A percentile compares a stretch with the other conserved stretches of the same genome.
Conservation (phyloP, 441 rosid genomes). For the Monsonia emarginata region DNA sequence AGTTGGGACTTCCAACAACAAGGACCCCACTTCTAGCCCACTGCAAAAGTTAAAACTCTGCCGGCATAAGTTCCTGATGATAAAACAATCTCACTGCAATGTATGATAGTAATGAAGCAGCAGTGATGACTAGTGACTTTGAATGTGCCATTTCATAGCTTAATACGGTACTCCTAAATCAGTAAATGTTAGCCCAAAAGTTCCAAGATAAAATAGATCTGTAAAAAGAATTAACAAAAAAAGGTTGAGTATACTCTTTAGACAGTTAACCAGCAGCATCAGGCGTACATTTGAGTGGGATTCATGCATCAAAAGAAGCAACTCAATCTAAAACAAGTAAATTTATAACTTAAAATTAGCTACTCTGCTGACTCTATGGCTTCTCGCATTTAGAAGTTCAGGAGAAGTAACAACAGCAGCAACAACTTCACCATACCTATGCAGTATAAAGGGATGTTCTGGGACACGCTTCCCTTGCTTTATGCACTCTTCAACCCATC, state of each 20-base stretch:
- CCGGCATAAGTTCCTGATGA: neutral
- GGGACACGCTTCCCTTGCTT: conserved; percentile 53
- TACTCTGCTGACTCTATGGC: no score
- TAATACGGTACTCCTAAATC: neutral
- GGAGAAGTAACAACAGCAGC: neutral
- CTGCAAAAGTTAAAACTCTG: conserved; percentile 29
- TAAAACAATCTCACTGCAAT: neutral
- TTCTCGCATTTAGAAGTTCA: no score
- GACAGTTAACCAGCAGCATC: neutral
- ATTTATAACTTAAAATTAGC: neutral
- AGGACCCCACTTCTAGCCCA: conserved; percentile 62
- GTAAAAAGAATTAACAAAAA: neutral
- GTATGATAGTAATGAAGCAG: neutral
- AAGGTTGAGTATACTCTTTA: neutral
- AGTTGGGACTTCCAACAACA: conserved; percentile 33
- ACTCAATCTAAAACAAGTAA: neutral
- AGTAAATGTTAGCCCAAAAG: neutral
- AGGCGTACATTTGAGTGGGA: neutral
- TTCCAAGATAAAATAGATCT: neutral
- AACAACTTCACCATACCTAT: conserved; percentile 34
- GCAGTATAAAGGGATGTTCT: conserved; percentile 45
- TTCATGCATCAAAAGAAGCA: neutral
- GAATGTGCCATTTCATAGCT: neutral
- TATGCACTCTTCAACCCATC: conserved; percentile 75
- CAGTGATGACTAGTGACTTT: neutral